Base-by-base conservation (phyloP, 257 asterid species). In the Nicotiana otophora region DNA sequence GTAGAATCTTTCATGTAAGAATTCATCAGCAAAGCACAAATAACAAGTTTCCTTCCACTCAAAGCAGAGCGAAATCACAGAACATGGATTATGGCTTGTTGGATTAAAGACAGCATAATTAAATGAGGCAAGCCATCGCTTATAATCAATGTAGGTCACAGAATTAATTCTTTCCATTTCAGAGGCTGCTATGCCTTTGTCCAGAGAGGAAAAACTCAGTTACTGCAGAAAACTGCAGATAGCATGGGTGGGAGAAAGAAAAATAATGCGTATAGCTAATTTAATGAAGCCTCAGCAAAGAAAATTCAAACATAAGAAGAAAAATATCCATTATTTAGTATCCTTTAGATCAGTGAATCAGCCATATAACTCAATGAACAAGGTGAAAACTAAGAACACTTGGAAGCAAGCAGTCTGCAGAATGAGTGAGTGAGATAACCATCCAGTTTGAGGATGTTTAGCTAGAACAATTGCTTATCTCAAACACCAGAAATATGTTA, bases 381-480 rank as follows among this genome's bases (percentile, higher is more conserved):
- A 63, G 57, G 53, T n/a, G 82, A 78, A 78, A 81, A 17, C 55
- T 10, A 6, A 36, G 17, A 42, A 42, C 51, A 65, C 54, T 28
- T 46, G 36, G 61, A 46, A 72, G 34, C 60, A 42, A 42, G 20
- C 78, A 70, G 34, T 5, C 78, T 70, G 58, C 20, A 6, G 60
- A 42, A 70, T 70, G 57, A 70, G 78, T 70, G 34, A 68, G 77
- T 19, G 77, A n/a, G 11, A 17, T 34, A 42, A 70, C 20, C 78
- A 69, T 70, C 78, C 78, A 11, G 34, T 70, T n/a, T 19, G 78
- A 70, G 58, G 78, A 46, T 51, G 36, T 72, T 72, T 46, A 23
- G 79, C 61, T 72, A 72, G 61, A 64, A 33, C 65, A 46, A 69
- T 48, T 20, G 61, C 39, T 81, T 62, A 81, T 46, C 83, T 61